These are phyloP conservation scores for Phytopythium ostracodes DNA, from an alignment of 352 stramenopile genomes.

Conservation along the genomic window DNA sequence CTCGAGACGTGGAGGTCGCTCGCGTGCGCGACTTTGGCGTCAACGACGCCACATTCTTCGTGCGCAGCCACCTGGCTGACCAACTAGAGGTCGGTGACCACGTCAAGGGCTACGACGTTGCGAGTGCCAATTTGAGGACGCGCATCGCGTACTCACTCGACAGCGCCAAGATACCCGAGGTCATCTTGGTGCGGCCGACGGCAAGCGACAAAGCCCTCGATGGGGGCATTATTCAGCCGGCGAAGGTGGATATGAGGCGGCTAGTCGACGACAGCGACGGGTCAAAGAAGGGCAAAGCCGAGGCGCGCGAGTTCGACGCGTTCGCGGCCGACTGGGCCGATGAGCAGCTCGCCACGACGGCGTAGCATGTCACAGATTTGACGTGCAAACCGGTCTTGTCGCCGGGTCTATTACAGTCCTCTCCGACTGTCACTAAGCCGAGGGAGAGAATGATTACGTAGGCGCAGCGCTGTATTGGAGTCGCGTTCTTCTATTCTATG, in stretches of 20 bases:
- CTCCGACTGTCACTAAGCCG: neutral
- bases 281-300: neutral
- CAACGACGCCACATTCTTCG: constrained; percentile 74
- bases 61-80: constrained; percentile 57
- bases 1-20: constrained; percentile 57
- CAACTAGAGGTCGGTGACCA: constrained; percentile 53
- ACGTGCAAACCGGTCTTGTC: neutral
- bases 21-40: constrained; percentile 68
- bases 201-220: neutral
- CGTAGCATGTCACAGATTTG: neutral
- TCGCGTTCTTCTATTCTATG: neutral
- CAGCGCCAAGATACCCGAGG: neutral
- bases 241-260: neutral
- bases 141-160: constrained; percentile 31
- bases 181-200: constrained; percentile 3
- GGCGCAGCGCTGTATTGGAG: neutral
- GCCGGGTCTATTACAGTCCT: neutral
- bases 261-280: neutral
- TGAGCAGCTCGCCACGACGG: neutral
- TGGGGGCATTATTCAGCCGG: neutral
- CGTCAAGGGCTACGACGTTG: constrained; percentile 73
- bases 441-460: constrained; percentile 2
- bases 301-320: constrained; percentile 6
- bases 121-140: constrained; percentile 43
- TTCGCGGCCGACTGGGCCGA: constrained; percentile 6